Evolutionary conservation across 164 flowering plant genomes (phyloP), one percentile per base, ranked within the genome.

Genomic region (Paratinospora sagittata): DNA sequence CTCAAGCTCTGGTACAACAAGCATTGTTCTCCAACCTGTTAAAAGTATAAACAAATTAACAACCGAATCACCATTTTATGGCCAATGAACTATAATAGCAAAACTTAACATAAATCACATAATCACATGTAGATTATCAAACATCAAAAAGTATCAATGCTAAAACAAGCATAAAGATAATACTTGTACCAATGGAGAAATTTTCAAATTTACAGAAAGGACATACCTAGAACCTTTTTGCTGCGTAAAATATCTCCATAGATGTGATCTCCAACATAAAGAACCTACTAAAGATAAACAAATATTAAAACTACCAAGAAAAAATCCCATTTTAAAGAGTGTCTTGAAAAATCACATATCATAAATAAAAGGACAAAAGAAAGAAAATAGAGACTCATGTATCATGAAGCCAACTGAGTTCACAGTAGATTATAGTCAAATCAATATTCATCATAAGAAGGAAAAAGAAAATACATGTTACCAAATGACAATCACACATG

Each of bases 21-120:
- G 97, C 99, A 95, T 95, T 62, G 99, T 95, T 81, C 99, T 87
- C 99, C 99, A 95, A 34, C 99, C 99, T 93, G 70, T 73, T 61
- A 65, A 57, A 55, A 21, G 49, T 6, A 52, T n/a, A 62, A 34
- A 21, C 9, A 8, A 64, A 30, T 8, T 26, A 49, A 76, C 9
- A 34, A 41, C 30, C 12, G 7, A 65, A 52, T 23, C 69, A 66
- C 33, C 43, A 45, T 30, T 58, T 27, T 23, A 24, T 13, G 43
- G 52, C 39, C 6, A 39, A 39, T 65, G 5, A 14, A 64, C 52
- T 17, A 49, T 27, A 26, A 45, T 1, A 41, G 30, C 33, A 11
- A 57, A 63, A 47, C 43, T 11, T n/a, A 66, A 45, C 2, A 60
- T 8, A 19, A 57, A n/a, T 16, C 19, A 62, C 0, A n/a, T n/a